Conservation (phyloP, 345 rosid species). For the Pelargonium nanum region DNA sequence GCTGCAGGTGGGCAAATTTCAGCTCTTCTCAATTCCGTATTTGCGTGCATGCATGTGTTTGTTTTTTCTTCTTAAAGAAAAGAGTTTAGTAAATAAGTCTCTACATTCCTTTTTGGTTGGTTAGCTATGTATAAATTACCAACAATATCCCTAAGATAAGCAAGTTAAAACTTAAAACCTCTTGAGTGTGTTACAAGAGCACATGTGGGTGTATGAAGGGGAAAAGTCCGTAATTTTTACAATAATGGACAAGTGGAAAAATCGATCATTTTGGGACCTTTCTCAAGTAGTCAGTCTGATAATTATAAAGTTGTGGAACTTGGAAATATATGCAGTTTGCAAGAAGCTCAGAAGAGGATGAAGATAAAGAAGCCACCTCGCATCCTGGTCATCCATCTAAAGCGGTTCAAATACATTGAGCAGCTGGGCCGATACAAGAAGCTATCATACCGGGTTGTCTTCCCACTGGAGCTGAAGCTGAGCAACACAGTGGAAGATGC, state of each 20-base stretch:
- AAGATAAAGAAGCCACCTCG: slow-evolving; percentile 97
- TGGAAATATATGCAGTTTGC: slow-evolving; percentile 56
- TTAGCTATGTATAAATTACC: too few species aligned
- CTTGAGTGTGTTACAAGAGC: too few species aligned
- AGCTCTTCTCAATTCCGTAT: not conserved
- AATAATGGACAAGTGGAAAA: too few species aligned
- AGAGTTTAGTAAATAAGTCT: too few species aligned
- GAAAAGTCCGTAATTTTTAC: too few species aligned
- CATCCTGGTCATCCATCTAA: slow-evolving; percentile 81
- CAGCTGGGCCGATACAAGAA: slow-evolving; percentile 94
- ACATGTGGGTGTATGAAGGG: too few species aligned
- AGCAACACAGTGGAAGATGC: slow-evolving; percentile 87
- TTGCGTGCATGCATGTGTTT: not conserved
- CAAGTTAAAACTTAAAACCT: too few species aligned
- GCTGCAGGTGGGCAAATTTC: slow-evolving; percentile 70
- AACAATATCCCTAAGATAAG: too few species aligned
- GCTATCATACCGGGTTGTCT: slow-evolving; percentile 86
- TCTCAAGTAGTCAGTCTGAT: not conserved
- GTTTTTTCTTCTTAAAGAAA: too few species aligned
- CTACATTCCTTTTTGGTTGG: too few species aligned
- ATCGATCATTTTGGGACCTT: too few species aligned
- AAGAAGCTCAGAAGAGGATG: slow-evolving; percentile 99
- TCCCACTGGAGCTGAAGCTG: slow-evolving; percentile 89
- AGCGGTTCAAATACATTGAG: slow-evolving; percentile 94
- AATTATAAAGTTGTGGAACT: too few species aligned